Conservation (phyloP, 495 filamentous ascomycete species). For the Penicillium cataractarum region DNA sequence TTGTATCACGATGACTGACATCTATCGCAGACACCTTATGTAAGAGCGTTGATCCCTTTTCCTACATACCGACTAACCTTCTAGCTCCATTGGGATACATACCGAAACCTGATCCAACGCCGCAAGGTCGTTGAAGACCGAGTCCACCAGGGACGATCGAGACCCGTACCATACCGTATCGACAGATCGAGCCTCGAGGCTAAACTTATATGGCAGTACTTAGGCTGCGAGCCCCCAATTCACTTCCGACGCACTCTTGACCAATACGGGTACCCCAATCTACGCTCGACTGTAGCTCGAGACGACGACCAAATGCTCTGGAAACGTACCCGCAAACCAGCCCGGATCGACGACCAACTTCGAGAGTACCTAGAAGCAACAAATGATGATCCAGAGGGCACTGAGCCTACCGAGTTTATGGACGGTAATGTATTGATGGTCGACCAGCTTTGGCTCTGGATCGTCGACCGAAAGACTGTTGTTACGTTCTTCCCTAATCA, state of each 20-base stretch:
- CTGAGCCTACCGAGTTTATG: constrained; percentile 39
- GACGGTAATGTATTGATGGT: constrained; percentile 70
- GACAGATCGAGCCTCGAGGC: constrained; percentile 58
- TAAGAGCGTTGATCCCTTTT: constrained; percentile 5
- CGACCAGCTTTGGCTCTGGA: constrained; percentile 72
- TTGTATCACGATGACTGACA: neutral
- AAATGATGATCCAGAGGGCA: constrained; percentile 18
- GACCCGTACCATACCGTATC: constrained; percentile 58
- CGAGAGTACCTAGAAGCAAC: constrained; percentile 24
- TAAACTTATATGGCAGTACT: constrained; percentile 65
- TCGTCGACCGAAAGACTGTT: constrained; percentile 61
- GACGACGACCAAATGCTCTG: constrained; percentile 75
- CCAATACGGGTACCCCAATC: constrained; percentile 67
- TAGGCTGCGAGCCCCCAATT: constrained; percentile 65
- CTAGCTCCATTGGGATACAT: constrained; percentile 71
- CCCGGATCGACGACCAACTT: constrained; percentile 34
- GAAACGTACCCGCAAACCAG: constrained; percentile 61
- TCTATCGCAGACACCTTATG: constrained; percentile 26
- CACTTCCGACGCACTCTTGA: constrained; percentile 68
- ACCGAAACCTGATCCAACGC: constrained; percentile 60
- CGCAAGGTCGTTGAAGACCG: constrained; percentile 60
- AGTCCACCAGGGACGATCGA: constrained; percentile 57
- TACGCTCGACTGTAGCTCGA: constrained; percentile 61
- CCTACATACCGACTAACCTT: constrained; percentile 10
- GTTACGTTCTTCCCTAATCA: constrained; percentile 61